phyloP scores from a whole-genome alignment of 768 basidiomycete genomes.

The Thelephora ganbajun region DNA sequence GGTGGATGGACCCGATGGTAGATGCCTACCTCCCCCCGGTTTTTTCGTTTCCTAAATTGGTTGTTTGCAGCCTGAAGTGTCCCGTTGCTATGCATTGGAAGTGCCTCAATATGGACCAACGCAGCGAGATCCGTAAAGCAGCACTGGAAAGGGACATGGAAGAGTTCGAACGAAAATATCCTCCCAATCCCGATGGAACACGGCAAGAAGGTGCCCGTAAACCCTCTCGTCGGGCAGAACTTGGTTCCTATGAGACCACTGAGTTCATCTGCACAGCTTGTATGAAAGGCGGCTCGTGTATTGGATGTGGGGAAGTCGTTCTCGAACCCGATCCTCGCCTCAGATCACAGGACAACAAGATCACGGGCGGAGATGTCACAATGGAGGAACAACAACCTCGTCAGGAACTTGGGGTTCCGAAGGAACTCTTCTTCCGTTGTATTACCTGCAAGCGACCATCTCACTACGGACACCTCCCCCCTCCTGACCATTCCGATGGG shows the following conservation, averaged over 20 bases:
- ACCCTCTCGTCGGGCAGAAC: constrained; percentile 29
- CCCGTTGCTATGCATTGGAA: constrained; percentile 67
- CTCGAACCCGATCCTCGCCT: constrained; percentile 28
- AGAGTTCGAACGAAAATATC: constrained; percentile 17
- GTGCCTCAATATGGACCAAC: constrained; percentile 51
- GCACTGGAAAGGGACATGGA: constrained; percentile 36
- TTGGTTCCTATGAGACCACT: constrained; percentile 46
- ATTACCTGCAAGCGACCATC: constrained; percentile 68
- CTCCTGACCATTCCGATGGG: constrained; percentile 22
- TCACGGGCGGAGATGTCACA: constrained; percentile 16
- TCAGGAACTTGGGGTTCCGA: constrained; percentile 7
- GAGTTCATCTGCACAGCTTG: constrained; percentile 72
- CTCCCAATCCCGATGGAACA: constrained; percentile 3
- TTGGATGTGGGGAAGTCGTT: constrained; percentile 52
- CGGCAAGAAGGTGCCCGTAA: constrained; percentile 10
- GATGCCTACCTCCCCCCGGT: constrained; percentile 9
- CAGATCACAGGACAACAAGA: not conserved
- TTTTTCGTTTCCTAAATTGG: not conserved
- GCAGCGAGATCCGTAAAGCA: constrained; percentile 61
- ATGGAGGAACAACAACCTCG: constrained; percentile 20
- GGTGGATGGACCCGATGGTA: constrained; percentile 86
- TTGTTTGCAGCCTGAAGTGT: constrained; percentile 47
- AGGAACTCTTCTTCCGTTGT: constrained; percentile 67
- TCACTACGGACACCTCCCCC: constrained; percentile 69
- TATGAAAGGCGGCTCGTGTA: constrained; percentile 64